phyloP scores from a whole-genome alignment of 1,139 yeast genomes.

The Candida frijolesensis region DNA sequence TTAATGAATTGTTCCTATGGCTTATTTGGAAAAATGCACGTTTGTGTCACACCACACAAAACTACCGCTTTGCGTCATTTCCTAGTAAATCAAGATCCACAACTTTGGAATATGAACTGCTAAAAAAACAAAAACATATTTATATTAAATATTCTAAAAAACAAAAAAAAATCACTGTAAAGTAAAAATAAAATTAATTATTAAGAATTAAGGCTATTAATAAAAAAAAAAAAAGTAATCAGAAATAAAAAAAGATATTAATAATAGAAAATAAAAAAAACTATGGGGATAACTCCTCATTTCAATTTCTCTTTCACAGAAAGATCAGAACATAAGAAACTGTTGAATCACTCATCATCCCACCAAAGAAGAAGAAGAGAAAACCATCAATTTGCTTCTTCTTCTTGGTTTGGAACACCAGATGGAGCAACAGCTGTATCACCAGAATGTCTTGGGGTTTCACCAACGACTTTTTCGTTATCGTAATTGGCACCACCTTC shows the following conservation, averaged over 20 bases:
- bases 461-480: slow-evolving; percentile 25
- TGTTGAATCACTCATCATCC: no score
- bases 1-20: no score
- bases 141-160: not conserved
- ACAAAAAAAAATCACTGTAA: not conserved
- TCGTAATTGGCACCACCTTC: slow-evolving; percentile 7
- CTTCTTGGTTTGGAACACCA: slow-evolving; percentile 14
- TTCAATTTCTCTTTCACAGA: no score
- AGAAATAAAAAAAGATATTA: not conserved
- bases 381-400: not conserved
- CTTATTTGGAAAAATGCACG: not conserved
- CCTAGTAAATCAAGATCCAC: not conserved
- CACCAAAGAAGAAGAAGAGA: no score
- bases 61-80: not conserved
- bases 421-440: slow-evolving; percentile 34
- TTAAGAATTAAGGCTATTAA: not conserved
- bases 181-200: not conserved
- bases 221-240: not conserved
- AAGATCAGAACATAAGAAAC: no score
- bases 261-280: not conserved
- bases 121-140: not conserved
- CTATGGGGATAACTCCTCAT: not conserved
- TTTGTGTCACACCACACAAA: not conserved
- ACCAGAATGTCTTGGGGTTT: slow-evolving; percentile 38
- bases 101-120: not conserved